Evolutionary conservation across 768 basidiomycete genomes (phyloP), one percentile per base, ranked within the genome.

Genomic region (Lactarius psammicola): DNA sequence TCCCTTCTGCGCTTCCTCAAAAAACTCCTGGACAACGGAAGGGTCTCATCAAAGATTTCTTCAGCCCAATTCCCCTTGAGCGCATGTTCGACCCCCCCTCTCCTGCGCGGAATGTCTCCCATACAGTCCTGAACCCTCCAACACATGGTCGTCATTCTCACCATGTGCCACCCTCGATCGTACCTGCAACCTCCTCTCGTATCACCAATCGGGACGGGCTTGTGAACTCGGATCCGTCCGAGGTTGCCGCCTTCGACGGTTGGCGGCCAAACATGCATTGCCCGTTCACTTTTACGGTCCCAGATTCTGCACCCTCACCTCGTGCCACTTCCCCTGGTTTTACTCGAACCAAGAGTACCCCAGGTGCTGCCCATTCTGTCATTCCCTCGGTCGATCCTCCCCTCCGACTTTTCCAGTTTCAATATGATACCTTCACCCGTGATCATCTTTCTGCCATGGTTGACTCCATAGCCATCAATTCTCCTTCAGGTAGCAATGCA

Each of bases 381-480:
- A 71, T 72, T 31, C 80, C 81, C 26, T 70, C 73, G 31, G 89
- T 87, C 31, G 91, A 93, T 72, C 87, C 91, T 2, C 87, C 87
- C 33, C 83, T 94, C 13, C 87, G 89, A 15, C 82, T 98, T 42
- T 98, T 98, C 77, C 90, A 94, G 72, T 91, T 95, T 59, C 88
- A 94, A 69, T 98, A 98, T 73, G 96, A 99, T 75, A 98, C 96
- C 0, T 95, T 92, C 73, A 99, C 96, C 1, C 86, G 94, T 53
- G 92, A 96, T 26, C 94, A 97, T 73, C 85, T 98, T 51, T 94
- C 93, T 2, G 94, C 92, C 0, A 85, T 98, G 77, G 94, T 96
- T 2, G 95, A 97, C 70, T 92, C 94, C 2, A 95, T 98, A 66
- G 94, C 93, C n/a, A 79, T 89, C 46, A 87, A 89, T 68, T 85